A percentile compares a stretch with the other conserved stretches of the same genome.
Conservation (phyloP, 129 eudicot genomes). For the Flaveria robusta region DNA sequence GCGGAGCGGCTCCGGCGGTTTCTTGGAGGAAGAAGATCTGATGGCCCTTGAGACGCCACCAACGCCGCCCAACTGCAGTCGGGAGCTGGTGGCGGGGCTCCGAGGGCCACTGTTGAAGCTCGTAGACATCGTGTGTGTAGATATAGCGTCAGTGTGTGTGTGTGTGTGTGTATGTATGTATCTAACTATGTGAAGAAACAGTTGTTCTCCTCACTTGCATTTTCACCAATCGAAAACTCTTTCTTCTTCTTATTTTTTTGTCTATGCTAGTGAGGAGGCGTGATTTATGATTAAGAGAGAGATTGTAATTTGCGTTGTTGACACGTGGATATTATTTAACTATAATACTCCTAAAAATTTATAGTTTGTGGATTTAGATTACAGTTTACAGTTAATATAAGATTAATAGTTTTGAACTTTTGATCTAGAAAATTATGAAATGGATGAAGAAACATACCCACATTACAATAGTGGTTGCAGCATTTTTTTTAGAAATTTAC, state of each 20-base stretch:
- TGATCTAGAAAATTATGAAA: too few species aligned
- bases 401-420: too few species aligned
- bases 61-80: conserved; percentile 62
- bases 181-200: conserved; percentile 32
- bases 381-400: not conserved
- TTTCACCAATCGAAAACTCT: conserved; percentile 38
- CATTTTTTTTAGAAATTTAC: too few species aligned
- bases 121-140: conserved; percentile 50
- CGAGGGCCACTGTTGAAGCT: conserved; percentile 69
- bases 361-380: not conserved
- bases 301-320: conserved; percentile 19
- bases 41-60: conserved; percentile 55
- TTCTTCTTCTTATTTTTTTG: not conserved
- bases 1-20: conserved; percentile 99
- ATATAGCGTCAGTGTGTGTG: conserved; percentile 28
- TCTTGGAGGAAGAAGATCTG: conserved; percentile 85
- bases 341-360: not conserved
- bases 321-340: conserved; percentile 20
- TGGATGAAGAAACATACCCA: too few species aligned
- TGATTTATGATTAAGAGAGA: conserved; percentile 28
- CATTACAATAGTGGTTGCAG: too few species aligned
- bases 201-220: conserved; percentile 37
- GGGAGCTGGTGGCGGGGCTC: conserved; percentile 60
- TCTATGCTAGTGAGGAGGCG: conserved; percentile 12
- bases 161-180: not conserved